Conservation (phyloP, 352 stramenopile species). For the Phytopythium sindhum region DNA sequence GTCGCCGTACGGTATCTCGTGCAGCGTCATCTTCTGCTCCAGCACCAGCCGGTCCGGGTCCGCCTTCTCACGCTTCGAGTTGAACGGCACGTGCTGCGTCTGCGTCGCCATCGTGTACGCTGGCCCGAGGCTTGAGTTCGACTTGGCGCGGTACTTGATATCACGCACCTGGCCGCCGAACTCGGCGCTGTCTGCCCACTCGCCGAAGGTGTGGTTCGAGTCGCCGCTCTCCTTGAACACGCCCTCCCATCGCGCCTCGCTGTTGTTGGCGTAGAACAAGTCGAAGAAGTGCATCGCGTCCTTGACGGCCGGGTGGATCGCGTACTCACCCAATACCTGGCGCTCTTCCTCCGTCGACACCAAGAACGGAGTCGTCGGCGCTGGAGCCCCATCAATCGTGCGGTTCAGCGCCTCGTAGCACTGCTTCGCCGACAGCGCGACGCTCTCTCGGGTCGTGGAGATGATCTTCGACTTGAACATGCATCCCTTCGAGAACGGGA, state of each 20-base stretch:
- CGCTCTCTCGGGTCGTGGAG: constrained; percentile 62
- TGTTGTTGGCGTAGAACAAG: constrained; percentile 61
- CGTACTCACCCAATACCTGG: constrained; percentile 65
- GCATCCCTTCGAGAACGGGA: constrained; percentile 85
- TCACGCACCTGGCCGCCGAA: constrained; percentile 60
- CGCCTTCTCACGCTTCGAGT: constrained; percentile 25
- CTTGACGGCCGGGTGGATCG: constrained; percentile 45
- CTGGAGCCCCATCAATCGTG: constrained; percentile 20
- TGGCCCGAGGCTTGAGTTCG: constrained; percentile 65
- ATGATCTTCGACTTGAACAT: constrained; percentile 92
- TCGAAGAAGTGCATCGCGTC: constrained; percentile 68
- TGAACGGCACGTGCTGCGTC: constrained; percentile 51
- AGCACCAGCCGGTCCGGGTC: constrained; percentile 49
- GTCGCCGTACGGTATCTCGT: constrained; percentile 81
- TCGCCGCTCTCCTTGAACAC: constrained; percentile 65
- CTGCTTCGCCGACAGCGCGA: constrained; percentile 46
- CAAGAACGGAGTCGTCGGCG: constrained; percentile 52
- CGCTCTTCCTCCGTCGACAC: constrained; percentile 66
- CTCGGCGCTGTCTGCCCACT: constrained; percentile 58
- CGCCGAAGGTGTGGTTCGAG: constrained; percentile 46
- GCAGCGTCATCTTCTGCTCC: constrained; percentile 59
- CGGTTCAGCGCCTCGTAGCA: constrained; percentile 66
- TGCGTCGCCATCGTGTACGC: constrained; percentile 53
- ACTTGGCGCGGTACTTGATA: constrained; percentile 75
- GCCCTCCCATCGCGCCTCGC: constrained; percentile 42